phyloP scores from a whole-genome alignment of 495 filamentous ascomycete species.

The Astrothelium macrocarpum region DNA sequence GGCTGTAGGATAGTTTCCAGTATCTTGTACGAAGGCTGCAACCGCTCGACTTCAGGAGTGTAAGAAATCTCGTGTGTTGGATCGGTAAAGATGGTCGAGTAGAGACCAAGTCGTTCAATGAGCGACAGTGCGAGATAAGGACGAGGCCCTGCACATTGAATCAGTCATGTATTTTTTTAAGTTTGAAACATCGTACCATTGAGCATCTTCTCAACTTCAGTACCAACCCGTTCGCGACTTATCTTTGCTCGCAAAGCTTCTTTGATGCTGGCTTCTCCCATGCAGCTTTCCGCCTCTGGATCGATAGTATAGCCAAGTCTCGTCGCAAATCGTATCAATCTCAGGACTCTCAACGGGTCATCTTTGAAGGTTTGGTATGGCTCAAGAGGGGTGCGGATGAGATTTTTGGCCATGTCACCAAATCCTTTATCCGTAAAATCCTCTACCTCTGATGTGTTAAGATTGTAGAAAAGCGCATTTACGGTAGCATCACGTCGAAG shows the following conservation, averaged over 20 bases:
- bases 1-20: neutral
- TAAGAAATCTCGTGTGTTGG: slow-evolving; percentile 33
- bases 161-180: slow-evolving; percentile 4
- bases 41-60: slow-evolving; percentile 29
- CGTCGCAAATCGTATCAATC: slow-evolving; percentile 83
- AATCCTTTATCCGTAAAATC: slow-evolving; percentile 72
- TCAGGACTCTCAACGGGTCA: slow-evolving; percentile 82
- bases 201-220: slow-evolving; percentile 86
- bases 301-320: slow-evolving; percentile 72
- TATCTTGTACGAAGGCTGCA: slow-evolving; percentile 39
- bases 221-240: slow-evolving; percentile 74
- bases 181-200: slow-evolving; percentile 40
- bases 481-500: slow-evolving; percentile 84
- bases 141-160: slow-evolving; percentile 45
- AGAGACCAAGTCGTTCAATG: slow-evolving; percentile 65
- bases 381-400: slow-evolving; percentile 80
- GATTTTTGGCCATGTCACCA: slow-evolving; percentile 55
- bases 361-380: slow-evolving; percentile 91
- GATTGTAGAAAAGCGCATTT: slow-evolving; percentile 94
- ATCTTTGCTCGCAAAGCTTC: slow-evolving; percentile 78
- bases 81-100: slow-evolving; percentile 70
- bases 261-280: slow-evolving; percentile 65
- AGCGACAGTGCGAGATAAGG: slow-evolving; percentile 59
- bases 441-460: slow-evolving; percentile 65
- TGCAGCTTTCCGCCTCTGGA: slow-evolving; percentile 52